phyloP scores from a whole-genome alignment of 495 filamentous ascomycete genomes.

The Aspergillus sparsus region DNA sequence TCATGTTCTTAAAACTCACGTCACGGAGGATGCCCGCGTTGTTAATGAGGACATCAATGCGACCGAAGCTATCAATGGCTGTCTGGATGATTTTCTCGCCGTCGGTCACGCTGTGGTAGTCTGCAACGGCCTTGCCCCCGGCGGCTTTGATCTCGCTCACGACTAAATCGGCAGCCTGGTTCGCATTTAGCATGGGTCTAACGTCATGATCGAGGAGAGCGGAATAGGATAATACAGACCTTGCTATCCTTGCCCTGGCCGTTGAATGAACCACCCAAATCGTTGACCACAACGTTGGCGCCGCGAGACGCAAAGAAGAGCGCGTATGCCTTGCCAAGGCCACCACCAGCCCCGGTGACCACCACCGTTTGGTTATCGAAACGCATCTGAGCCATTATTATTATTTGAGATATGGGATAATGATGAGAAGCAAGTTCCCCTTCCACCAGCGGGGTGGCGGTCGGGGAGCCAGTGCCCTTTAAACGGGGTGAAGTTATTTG shows the following conservation, averaged over 20 bases:
- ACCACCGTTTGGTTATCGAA: conserved; percentile 97
- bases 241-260: conserved; percentile 88
- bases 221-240: conserved; percentile 49
- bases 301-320: conserved; percentile 88
- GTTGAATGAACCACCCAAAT: conserved; percentile 90
- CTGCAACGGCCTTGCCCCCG: conserved; percentile 95
- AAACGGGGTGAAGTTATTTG: neutral
- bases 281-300: conserved; percentile 96
- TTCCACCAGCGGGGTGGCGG: neutral
- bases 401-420: neutral
- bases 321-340: conserved; percentile 89
- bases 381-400: conserved; percentile 52
- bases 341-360: conserved; percentile 94
- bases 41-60: conserved; percentile 94
- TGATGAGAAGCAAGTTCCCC: neutral
- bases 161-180: conserved; percentile 88
- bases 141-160: conserved; percentile 90
- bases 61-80: conserved; percentile 87
- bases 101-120: conserved; percentile 95
- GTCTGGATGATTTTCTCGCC: conserved; percentile 96
- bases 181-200: conserved; percentile 10
- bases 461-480: neutral
- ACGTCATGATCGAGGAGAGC: neutral
- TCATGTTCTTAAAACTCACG: conserved; percentile 99
- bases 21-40: conserved; percentile 97